Base-by-base conservation (phyloP, 805 yeast species). In the Yamadazyma philogaea region DNA sequence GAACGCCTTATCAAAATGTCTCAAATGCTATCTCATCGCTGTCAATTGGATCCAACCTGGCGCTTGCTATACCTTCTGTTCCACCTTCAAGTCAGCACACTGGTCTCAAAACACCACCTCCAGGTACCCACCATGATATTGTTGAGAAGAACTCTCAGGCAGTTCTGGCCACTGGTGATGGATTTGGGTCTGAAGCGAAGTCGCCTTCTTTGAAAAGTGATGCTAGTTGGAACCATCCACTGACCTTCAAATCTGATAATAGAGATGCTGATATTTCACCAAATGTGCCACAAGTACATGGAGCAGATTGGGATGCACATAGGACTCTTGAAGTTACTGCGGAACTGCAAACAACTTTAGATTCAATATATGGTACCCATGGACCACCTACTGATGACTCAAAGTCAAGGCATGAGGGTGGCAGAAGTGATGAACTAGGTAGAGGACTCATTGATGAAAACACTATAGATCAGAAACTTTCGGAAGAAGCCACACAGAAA, bases 181-280 rank as follows among this genome's bases (percentile, higher is more conserved):
- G 36, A 12, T 11, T 24, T 11, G 28, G 28, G 8, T 4, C 28
- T 3, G 57, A 55, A 37, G 46, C 47, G 7, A 59, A 53, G 40
- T 56, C 67, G 2, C 60, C 67, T 6, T 56, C 66, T 3, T 44
- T 55, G 18, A 66, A 62, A 22, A 63, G 68, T 47, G 68, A 63
- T 43, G 48, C 60, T 7, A 61, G 66, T 35, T 43, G 58, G 40
- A 66, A 61, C 39, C 60, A 57, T 44, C 64, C 64, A 2, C 50
- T 43, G 39, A 64, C 60, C 15, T 56, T 60, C 44, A 60, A 54
- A 42, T 20, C 55, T 1, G 42, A 20, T 14, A 40, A 42, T 40
- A 40, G 48, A 24, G 39, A 24, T 5, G 37, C 42, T 27, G 47
- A 40, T 24, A 21, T 40, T 32, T 17, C 17, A 11, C 19, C 12